Evolutionary conservation across 306 rosid species (phyloP), one percentile per base, ranked within the genome.

Genomic region (Aeschynomene evenia): DNA sequence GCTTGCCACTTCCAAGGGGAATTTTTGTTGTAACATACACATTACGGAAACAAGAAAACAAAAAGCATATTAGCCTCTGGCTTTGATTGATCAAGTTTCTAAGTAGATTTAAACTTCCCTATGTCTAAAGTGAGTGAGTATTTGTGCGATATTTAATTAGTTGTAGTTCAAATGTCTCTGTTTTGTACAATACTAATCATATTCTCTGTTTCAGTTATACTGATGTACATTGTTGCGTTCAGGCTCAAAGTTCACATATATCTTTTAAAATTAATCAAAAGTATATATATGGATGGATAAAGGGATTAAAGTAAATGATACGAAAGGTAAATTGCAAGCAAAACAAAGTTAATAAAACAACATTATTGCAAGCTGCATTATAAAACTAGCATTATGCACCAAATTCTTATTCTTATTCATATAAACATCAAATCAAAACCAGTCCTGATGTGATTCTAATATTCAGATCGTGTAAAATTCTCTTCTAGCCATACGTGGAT

Each of bases 1-100:
- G 63, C 24, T 22, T 59, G 15, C 68, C 75, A 70, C 79, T 70
- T 53, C 68, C 69, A 54, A 56, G 26, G 11, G 56, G 56, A 73
- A 66, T 60, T 82, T 82, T 78, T 78, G 86, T 74, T 78, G 86
- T 78, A 74, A 59, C 78, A 82, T 82, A 75, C 79, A 82, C 76
- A 78, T 48, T 71, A 60, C 75, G 31, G 72, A 74, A 55, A 37
- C 31, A 59, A 54, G 64, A 42, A 20, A 71, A 20, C 64, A 48
- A 24, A 5, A 70, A 42, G n/a, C n/a, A n/a, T n/a, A n/a, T n/a
- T 34, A 42, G 54, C 48, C 6, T 11, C 34, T 46, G 39, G 73
- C 45, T 58, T n/a, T 49, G 57, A 71, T 46, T 54, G 48, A 59
- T 72, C 61, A 55, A 42, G 39, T 42, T 50, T 73, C n/a, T 24